Conservation (phyloP, 257 asterid genomes). For the Nyctanthes arbortristis region DNA sequence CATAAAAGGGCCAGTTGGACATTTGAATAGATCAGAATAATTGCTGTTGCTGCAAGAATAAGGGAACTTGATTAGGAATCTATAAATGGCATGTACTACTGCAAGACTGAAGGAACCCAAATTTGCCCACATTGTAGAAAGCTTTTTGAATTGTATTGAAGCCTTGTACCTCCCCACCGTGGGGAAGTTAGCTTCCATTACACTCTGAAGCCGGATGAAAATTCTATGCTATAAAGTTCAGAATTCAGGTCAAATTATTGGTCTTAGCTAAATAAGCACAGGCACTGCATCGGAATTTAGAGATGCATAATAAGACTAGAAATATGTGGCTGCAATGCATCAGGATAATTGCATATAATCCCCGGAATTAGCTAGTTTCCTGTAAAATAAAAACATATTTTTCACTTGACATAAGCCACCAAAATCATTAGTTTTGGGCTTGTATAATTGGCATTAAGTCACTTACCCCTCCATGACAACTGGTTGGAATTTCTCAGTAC, state of each 20-base stretch:
- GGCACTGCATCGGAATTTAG: background rate
- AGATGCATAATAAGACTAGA: background rate
- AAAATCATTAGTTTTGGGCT: background rate
- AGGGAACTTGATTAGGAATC: slow-evolving; percentile 25
- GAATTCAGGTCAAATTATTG: background rate
- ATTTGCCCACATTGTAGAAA: background rate
- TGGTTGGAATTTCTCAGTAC: background rate
- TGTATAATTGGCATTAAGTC: background rate
- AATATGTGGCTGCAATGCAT: background rate
- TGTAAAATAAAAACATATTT: background rate
- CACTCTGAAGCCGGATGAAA: too few relatives aligned
- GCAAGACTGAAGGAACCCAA: background rate
- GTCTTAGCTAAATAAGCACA: background rate
- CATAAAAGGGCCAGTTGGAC: slow-evolving; percentile 69
- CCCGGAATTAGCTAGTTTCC: background rate
- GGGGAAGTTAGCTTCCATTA: too few relatives aligned
- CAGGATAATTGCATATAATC: background rate
- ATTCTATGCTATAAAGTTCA: background rate
- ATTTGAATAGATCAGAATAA: slow-evolving; percentile 60
- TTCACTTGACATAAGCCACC: background rate
- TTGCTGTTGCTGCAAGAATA: slow-evolving; percentile 64
- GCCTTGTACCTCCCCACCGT: too few relatives aligned
- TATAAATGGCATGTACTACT: background rate
- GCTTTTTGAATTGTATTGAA: background rate
- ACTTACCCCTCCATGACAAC: background rate